These are phyloP conservation scores for Cylindricascospora bacillispora DNA, from an alignment of 1,139 yeast species.

Conservation along the genomic window DNA sequence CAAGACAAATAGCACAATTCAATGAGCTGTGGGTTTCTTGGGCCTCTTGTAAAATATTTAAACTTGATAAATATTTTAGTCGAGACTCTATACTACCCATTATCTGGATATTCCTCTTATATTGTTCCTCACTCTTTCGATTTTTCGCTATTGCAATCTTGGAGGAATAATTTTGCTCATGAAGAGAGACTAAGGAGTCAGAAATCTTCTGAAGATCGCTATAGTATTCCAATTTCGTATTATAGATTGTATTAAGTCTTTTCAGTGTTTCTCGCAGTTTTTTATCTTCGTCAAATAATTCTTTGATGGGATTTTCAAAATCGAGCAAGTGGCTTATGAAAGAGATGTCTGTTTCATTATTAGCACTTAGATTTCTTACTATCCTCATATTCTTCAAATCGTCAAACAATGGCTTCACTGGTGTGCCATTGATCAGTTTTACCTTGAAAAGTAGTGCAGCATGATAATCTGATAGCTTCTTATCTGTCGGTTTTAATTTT, in stretches of 20 bases:
- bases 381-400: slow-evolving; percentile 19
- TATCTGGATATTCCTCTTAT: slow-evolving; percentile 9
- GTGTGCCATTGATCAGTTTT: slow-evolving; percentile 14
- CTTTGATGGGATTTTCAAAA: slow-evolving; percentile 13
- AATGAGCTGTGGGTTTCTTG: slow-evolving; percentile 16
- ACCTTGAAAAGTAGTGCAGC: slow-evolving; percentile 9
- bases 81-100: slow-evolving; percentile 39
- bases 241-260: slow-evolving; percentile 53
- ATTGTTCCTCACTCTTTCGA: slow-evolving; percentile 12
- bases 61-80: slow-evolving; percentile 45
- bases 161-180: slow-evolving; percentile 13
- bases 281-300: slow-evolving; percentile 14
- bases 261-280: slow-evolving; percentile 38
- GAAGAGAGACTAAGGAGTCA: slow-evolving; percentile 44
- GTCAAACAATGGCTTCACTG: slow-evolving; percentile 17
- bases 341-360: slow-evolving; percentile 3
- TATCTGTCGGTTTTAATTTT: slow-evolving; percentile 8
- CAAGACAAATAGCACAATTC: slow-evolving; percentile 67
- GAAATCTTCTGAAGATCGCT: slow-evolving; percentile 76
- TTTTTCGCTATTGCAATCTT: slow-evolving; percentile 18
- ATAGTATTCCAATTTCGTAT: slow-evolving; percentile 67
- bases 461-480: slow-evolving; percentile 17
- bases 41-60: slow-evolving; percentile 26
- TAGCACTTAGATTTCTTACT: slow-evolving; percentile 10
- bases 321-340: slow-evolving; percentile 16